Conservation (phyloP, 1,139 yeast genomes). For the Hyphopichia fennica region DNA sequence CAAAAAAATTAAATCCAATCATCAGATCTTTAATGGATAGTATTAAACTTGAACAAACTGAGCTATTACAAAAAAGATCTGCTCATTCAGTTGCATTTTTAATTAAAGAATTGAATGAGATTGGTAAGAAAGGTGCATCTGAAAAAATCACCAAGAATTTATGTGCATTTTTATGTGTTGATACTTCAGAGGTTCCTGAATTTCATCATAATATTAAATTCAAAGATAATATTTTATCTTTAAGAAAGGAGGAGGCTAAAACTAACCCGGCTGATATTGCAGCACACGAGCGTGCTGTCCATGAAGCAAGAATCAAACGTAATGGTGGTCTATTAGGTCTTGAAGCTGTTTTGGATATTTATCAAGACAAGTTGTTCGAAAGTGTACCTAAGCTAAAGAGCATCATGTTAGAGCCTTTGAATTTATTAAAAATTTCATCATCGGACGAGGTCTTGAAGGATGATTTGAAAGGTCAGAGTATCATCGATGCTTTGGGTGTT, state of each 20-base stretch:
- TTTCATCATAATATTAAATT: conserved; percentile 66
- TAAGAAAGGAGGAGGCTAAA: conserved; percentile 76
- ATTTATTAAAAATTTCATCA: conserved; percentile 21
- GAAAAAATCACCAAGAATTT: conserved; percentile 88
- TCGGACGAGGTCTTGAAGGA: conserved; percentile 41
- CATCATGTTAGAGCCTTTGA: conserved; percentile 68
- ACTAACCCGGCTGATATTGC: conserved; percentile 68
- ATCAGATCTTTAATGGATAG: conserved; percentile 94
- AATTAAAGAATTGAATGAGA: conserved; percentile 54
- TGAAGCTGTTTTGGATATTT: conserved; percentile 52
- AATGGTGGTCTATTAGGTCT: conserved; percentile 79
- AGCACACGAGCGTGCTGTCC: conserved; percentile 62
- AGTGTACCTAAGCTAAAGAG: conserved; percentile 68
- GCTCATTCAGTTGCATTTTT: conserved; percentile 69
- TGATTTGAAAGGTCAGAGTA: conserved; percentile 66
- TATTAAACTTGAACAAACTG: conserved; percentile 72
- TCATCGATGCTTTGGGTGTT: conserved; percentile 86
- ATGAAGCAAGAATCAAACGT: conserved; percentile 76
- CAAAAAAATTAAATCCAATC: conserved; percentile 83
- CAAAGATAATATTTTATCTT: conserved; percentile 64
- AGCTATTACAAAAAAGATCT: conserved; percentile 66
- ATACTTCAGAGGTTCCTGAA: conserved; percentile 94
- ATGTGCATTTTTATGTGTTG: conserved; percentile 93
- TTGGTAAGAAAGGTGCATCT: conserved; percentile 69
- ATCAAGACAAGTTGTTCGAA: conserved; percentile 55